Conservation (phyloP, 2,329 filamentous ascomycete species). For the Metarhizium robertsii region DNA sequence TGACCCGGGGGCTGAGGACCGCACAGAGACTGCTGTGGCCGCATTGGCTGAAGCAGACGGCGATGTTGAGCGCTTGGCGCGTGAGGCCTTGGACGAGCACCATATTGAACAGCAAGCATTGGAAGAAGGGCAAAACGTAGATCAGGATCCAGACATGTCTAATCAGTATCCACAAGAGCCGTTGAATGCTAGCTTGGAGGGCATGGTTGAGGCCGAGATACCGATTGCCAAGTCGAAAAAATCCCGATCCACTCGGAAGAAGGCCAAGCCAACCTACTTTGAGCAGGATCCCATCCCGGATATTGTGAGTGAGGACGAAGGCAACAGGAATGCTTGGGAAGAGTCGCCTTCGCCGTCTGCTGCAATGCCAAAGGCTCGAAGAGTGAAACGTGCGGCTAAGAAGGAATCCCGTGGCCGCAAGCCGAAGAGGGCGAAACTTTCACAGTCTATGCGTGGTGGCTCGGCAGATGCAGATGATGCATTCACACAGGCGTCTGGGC, state of each 20-base stretch:
- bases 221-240: constrained; percentile 13
- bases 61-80: constrained; percentile 21
- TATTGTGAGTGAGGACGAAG: constrained; percentile 10
- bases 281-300: constrained; percentile 19
- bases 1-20: constrained; percentile 8
- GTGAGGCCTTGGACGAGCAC: constrained; percentile 26
- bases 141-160: constrained; percentile 1
- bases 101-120: constrained; percentile 17
- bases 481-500: constrained; percentile 5
- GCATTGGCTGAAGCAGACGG: constrained; percentile 8
- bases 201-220: constrained; percentile 5
- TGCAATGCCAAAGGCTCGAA: constrained; percentile 20
- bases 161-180: constrained; percentile 5
- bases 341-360: constrained; percentile 25
- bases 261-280: constrained; percentile 39
- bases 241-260: constrained; percentile 31
- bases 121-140: constrained; percentile 6
- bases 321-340: constrained; percentile 8
- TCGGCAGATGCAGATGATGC: constrained; percentile 12
- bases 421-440: constrained; percentile 10
- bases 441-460: constrained; percentile 14
- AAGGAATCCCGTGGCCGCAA: constrained; percentile 12
- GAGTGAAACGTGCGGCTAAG: constrained; percentile 20
- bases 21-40: not conserved
- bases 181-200: not conserved